Percentiles rank a stretch among this genome's conserved stretches.
These are phyloP conservation scores for Iberis amara DNA, from an alignment of 441 rosid species.

Conservation along the genomic window DNA sequence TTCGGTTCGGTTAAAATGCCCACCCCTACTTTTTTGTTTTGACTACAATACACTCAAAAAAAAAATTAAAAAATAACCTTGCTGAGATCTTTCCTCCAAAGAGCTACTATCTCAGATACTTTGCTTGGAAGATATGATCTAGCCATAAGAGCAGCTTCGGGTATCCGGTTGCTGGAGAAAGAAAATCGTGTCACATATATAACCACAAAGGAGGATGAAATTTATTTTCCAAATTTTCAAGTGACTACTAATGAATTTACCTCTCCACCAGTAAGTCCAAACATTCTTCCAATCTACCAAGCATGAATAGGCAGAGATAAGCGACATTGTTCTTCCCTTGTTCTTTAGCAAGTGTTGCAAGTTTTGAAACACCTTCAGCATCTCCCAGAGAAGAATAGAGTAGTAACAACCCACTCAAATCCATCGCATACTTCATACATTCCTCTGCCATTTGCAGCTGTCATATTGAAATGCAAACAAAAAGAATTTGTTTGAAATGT, in stretches of 20 bases:
- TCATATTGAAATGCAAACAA: slow-evolving; percentile 5
- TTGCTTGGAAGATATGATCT: slow-evolving; percentile 97
- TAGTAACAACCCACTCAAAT: slow-evolving; percentile 85
- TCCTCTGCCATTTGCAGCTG: slow-evolving; percentile 92
- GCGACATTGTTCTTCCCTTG: slow-evolving; percentile 94
- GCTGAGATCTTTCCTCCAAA: slow-evolving; percentile 92
- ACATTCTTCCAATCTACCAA: slow-evolving; percentile 92
- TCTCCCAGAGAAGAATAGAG: slow-evolving; percentile 94
- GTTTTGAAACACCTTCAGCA: slow-evolving; percentile 79
- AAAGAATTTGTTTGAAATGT: slow-evolving; percentile 17
- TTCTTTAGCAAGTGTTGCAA: slow-evolving; percentile 81
- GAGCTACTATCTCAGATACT: slow-evolving; percentile 90
- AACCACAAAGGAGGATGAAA: slow-evolving; percentile 10
- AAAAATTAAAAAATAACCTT: slow-evolving; percentile 47
- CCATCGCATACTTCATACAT: slow-evolving; percentile 84
- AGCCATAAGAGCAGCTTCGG: slow-evolving; percentile 99
- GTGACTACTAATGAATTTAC: slow-evolving; percentile 36
- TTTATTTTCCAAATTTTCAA: slow-evolving; percentile 5
- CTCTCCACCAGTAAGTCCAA: slow-evolving; percentile 88
- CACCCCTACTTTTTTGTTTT: too few species aligned
- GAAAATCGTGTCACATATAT: slow-evolving; percentile 24
- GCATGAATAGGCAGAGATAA: slow-evolving; percentile 78
- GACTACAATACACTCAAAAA: slow-evolving; percentile 9
- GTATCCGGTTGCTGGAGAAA: slow-evolving; percentile 85
- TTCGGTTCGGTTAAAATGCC: too few species aligned